A percentile compares a stretch with the other conserved stretches of the same genome.
phyloP scores from a whole-genome alignment of 2,329 filamentous ascomycete species.

The Botrytis galanthina region DNA sequence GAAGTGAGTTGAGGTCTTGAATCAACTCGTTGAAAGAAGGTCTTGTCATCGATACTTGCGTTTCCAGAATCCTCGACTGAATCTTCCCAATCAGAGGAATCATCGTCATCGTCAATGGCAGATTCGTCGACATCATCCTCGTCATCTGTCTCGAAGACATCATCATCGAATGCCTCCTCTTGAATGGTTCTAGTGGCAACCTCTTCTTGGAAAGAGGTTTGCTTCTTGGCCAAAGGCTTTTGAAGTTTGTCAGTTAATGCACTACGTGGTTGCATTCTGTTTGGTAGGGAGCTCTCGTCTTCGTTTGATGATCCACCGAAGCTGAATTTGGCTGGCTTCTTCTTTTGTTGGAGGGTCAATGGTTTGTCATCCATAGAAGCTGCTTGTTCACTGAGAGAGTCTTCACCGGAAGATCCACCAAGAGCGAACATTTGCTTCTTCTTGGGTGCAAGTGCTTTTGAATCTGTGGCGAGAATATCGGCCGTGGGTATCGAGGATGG shows the following conservation, averaged over 20 bases:
- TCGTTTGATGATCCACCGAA: conserved; percentile 82
- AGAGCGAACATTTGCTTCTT: conserved; percentile 54
- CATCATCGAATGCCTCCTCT: conserved; percentile 51
- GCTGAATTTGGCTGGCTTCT: conserved; percentile 64
- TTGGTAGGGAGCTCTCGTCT: conserved; percentile 70
- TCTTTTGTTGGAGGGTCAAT: conserved; percentile 37
- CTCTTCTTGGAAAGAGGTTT: conserved; percentile 77
- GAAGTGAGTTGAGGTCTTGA: conserved; percentile 83
- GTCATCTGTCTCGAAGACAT: conserved; percentile 60
- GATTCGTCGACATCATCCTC: conserved; percentile 75
- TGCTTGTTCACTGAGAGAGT: conserved; percentile 39
- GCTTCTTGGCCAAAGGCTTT: conserved; percentile 60
- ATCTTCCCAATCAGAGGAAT: conserved; percentile 56
- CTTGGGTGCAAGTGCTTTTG: conserved; percentile 64
- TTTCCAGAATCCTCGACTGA: conserved; percentile 79
- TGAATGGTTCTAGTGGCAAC: conserved; percentile 66
- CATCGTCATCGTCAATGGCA: conserved; percentile 72
- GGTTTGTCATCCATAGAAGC: conserved; percentile 34
- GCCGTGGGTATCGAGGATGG: conserved; percentile 49
- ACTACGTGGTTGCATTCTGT: conserved; percentile 49
- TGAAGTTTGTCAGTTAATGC: conserved; percentile 53
- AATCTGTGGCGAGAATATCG: conserved; percentile 48
- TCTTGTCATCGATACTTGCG: conserved; percentile 76
- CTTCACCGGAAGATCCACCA: conserved; percentile 41
- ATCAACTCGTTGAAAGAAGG: conserved; percentile 86